These are phyloP conservation scores for Tylopilus subfusipes DNA, from an alignment of 768 basidiomycete species.

Conservation along the genomic window DNA sequence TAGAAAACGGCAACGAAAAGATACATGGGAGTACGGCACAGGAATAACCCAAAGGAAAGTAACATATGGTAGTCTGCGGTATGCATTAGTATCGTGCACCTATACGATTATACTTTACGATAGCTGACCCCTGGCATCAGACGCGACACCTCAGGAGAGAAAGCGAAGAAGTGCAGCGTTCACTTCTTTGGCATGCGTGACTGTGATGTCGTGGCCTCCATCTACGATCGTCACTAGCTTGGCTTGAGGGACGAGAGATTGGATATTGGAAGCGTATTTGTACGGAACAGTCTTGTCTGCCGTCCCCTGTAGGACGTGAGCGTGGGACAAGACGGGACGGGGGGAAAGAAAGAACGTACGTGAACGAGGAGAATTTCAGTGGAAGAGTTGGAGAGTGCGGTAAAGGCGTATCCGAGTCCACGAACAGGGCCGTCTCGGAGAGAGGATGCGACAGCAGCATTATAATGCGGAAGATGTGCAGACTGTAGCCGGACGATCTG, in stretches of 20 bases:
- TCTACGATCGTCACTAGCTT: slow-evolving; percentile 27
- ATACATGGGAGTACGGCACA: slow-evolving; percentile 7
- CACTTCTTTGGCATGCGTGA: slow-evolving; percentile 33
- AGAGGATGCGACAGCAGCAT: slow-evolving; percentile 73
- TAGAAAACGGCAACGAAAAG: slow-evolving; percentile 6
- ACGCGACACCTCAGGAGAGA: slow-evolving; percentile 14
- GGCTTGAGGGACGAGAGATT: slow-evolving; percentile 27
- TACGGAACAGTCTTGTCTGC: slow-evolving; percentile 34
- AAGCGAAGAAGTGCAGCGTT: slow-evolving; percentile 28
- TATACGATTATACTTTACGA: slow-evolving; percentile 1
- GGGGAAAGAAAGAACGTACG: slow-evolving; percentile 36
- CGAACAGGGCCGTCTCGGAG: slow-evolving; percentile 70
- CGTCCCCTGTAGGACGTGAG: slow-evolving; percentile 26
- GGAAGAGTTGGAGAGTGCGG: slow-evolving; percentile 43
- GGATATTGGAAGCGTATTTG: slow-evolving; percentile 31
- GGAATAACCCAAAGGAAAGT: not conserved
- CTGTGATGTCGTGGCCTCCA: slow-evolving; percentile 31
- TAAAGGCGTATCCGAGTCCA: slow-evolving; percentile 53
- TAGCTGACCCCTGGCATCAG: not conserved
- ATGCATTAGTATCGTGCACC: not conserved
- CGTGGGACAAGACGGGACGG: not conserved
- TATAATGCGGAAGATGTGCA: slow-evolving; percentile 71
- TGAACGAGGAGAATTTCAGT: slow-evolving; percentile 62
- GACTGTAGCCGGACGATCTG: slow-evolving; percentile 77
- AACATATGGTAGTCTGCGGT: slow-evolving; percentile 6